These are phyloP conservation scores for Populus trichocarpa DNA, from an alignment of 441 rosid species.

Conservation along the genomic window DNA sequence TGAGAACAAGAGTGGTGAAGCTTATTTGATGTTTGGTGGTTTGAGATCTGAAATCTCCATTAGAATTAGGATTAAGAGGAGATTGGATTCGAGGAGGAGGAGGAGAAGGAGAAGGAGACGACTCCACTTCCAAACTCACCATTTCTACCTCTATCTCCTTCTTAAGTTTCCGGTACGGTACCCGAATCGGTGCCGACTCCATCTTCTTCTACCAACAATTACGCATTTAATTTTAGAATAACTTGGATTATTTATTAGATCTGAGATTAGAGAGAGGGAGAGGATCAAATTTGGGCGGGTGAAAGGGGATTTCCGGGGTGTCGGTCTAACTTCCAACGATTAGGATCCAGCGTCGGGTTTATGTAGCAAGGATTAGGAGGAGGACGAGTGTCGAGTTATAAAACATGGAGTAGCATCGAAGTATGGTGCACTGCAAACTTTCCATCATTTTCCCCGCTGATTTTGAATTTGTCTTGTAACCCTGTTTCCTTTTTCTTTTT, in stretches of 20 bases:
- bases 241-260: background rate
- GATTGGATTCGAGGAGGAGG: constrained; percentile 26
- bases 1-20: constrained; percentile 55
- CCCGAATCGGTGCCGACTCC: constrained; percentile 52
- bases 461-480: background rate
- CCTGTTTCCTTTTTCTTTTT: too few species aligned
- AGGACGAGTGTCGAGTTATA: background rate
- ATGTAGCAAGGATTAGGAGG: background rate
- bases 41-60: constrained; percentile 22
- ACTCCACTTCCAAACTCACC: constrained; percentile 34
- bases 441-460: background rate
- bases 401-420: background rate
- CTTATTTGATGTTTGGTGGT: constrained; percentile 34
- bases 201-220: constrained; percentile 21
- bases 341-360: background rate
- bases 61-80: constrained; percentile 18
- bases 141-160: constrained; percentile 67
- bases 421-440: background rate
- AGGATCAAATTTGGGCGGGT: background rate
- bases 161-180: constrained; percentile 73
- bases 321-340: background rate
- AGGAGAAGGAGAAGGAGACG: constrained; percentile 25
- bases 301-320: background rate
- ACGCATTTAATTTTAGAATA: background rate
- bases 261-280: background rate